Percentiles rank a stretch among this genome's conserved stretches.
These are phyloP conservation scores for Hydnomerulius pinastri DNA, from an alignment of 768 basidiomycete species.

Conservation along the genomic window DNA sequence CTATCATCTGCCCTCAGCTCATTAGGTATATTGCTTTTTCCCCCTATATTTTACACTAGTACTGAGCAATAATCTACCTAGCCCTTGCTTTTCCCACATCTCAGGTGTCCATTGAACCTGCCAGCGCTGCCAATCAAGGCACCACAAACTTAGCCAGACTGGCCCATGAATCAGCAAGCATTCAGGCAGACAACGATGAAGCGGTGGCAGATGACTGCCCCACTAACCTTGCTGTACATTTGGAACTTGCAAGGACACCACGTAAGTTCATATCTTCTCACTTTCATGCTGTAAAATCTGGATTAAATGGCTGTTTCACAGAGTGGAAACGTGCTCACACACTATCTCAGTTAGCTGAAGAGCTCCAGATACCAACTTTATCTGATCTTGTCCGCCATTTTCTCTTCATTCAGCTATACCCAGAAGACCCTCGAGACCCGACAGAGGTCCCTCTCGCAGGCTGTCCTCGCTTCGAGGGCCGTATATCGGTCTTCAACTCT, in stretches of 20 bases:
- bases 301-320: too few species aligned
- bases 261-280: background rate
- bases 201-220: background rate
- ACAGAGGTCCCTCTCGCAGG: background rate
- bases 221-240: background rate
- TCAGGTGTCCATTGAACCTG: background rate
- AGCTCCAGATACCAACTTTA: background rate
- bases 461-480: conserved; percentile 1
- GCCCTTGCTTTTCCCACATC: background rate
- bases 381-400: conserved; percentile 1
- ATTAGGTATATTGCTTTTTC: background rate
- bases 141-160: background rate
- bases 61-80: background rate
- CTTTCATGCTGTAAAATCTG: background rate
- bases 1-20: background rate
- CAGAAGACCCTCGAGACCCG: conserved; percentile 6
- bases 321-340: background rate
- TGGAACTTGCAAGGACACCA: background rate
- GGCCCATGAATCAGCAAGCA: too few species aligned
- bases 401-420: conserved; percentile 5
- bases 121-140: background rate
- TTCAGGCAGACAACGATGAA: background rate
- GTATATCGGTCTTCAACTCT: conserved; percentile 23
- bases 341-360: background rate
- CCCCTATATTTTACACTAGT: too few species aligned